Evolutionary conservation across 192 early-diverging fungal genomes (phyloP).

Genomic region (Dispira simplex): DNA sequence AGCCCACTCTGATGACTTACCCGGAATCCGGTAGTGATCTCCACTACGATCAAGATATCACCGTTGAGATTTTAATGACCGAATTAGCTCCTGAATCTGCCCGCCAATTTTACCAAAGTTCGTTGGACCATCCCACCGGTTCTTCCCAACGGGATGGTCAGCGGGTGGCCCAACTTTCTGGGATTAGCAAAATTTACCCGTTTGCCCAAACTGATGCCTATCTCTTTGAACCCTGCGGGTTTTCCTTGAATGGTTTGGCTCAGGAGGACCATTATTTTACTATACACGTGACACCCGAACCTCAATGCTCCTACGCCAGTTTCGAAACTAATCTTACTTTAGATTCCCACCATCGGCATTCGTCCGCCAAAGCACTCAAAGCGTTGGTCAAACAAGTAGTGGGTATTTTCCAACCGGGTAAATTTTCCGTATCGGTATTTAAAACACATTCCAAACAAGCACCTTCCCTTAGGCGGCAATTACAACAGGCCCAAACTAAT

Average conservation of each 20-base stretch:
- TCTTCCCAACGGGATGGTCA: conserved; percentile 44
- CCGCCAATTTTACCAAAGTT: conserved; percentile 50
- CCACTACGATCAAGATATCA: conserved; percentile 55
- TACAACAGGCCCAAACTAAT: conserved; percentile 1
- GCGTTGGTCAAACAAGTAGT: conserved; percentile 60
- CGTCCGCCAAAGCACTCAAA: conserved; percentile 35
- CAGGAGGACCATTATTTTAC: conserved; percentile 78
- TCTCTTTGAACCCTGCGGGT: conserved; percentile 92
- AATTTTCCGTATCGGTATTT: conserved; percentile 68
- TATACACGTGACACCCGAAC: conserved; percentile 96
- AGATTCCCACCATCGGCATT: conserved; percentile 25
- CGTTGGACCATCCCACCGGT: conserved; percentile 26
- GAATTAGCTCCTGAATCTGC: conserved; percentile 66
- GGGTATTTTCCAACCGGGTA: conserved; percentile 64
- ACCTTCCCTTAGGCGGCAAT: neutral
- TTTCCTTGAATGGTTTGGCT: conserved; percentile 78
- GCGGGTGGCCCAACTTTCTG: conserved; percentile 57
- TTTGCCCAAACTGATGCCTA: conserved; percentile 69
- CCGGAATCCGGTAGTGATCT: neutral
- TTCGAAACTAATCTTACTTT: conserved; percentile 89
- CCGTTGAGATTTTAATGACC: conserved; percentile 95
- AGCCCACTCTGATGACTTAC: neutral
- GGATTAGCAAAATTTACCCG: conserved; percentile 72
- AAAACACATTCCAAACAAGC: conserved; percentile 24
- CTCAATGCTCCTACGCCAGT: conserved; percentile 96